Evolutionary conservation across 768 basidiomycete genomes (phyloP).

Genomic region (Hericium erinaceus): DNA sequence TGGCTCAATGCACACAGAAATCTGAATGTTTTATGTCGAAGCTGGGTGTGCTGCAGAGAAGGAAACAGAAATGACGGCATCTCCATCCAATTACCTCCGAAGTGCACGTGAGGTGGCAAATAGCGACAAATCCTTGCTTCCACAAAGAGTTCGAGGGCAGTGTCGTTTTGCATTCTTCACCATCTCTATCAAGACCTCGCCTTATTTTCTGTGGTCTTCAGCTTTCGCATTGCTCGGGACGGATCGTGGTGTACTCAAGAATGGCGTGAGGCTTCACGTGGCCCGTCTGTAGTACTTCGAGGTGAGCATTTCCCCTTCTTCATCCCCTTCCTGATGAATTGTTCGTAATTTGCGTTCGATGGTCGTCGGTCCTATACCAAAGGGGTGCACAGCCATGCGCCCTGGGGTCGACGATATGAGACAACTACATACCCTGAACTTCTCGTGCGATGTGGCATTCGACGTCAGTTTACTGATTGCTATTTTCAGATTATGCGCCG

Average conservation of each 20-base stretch:
- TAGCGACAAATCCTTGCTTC: background rate
- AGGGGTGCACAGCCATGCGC: slow-evolving; percentile 66
- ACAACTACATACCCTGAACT: slow-evolving; percentile 30
- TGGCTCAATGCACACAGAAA: slow-evolving; percentile 14
- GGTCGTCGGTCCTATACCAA: slow-evolving; percentile 47
- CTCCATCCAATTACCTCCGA: background rate
- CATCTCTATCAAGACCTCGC: background rate
- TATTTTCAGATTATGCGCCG: no score
- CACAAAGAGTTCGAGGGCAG: background rate
- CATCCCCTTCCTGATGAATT: slow-evolving; percentile 39
- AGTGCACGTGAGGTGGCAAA: background rate
- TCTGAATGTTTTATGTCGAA: background rate
- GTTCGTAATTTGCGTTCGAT: slow-evolving; percentile 90
- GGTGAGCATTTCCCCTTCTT: slow-evolving; percentile 16
- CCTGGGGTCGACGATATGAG: slow-evolving; percentile 66
- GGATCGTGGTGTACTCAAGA: background rate
- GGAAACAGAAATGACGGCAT: background rate
- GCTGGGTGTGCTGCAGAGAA: background rate
- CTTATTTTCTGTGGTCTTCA: background rate
- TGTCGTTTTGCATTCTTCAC: background rate
- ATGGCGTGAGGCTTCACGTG: background rate
- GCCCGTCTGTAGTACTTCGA: background rate
- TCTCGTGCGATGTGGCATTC: no score
- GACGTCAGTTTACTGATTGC: no score
- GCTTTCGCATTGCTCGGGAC: background rate